A percentile compares a stretch with the other conserved stretches of the same genome.
Conservation (phyloP, 805 yeast genomes). For the Kluyveromyces dobzhanskii region DNA sequence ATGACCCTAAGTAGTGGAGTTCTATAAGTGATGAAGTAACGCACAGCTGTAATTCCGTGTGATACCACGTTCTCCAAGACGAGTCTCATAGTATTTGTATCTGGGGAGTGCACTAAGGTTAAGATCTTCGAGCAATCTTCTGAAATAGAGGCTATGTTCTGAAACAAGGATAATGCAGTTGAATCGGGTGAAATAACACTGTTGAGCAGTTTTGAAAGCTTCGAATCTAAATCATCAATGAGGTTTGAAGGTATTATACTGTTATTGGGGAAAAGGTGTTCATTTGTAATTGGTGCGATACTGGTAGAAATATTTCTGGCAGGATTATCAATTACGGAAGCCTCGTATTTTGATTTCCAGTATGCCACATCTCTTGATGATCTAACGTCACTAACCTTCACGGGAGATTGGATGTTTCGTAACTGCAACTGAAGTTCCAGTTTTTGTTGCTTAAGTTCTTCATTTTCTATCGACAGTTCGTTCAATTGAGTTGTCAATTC, state of each 20-base stretch:
- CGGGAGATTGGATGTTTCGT: slow-evolving; percentile 8
- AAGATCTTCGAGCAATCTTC: slow-evolving; percentile 15
- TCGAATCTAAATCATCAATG: slow-evolving; percentile 3
- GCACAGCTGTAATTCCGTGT: slow-evolving; percentile 65
- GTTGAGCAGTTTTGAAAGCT: slow-evolving; percentile 3
- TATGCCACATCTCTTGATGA: slow-evolving; percentile 17
- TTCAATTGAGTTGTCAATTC: slow-evolving; percentile 20
- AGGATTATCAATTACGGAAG: no score
- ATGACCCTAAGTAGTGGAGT: slow-evolving; percentile 61
- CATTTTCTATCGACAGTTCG: slow-evolving; percentile 26
- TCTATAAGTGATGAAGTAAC: slow-evolving; percentile 61
- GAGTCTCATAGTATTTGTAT: slow-evolving; percentile 34
- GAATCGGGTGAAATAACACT: neutral
- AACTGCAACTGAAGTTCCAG: slow-evolving; percentile 42
- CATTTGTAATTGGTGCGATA: slow-evolving; percentile 1
- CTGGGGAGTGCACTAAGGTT: slow-evolving; percentile 16
- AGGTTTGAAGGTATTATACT: slow-evolving; percentile 7
- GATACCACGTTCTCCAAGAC: slow-evolving; percentile 59
- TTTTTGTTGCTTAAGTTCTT: slow-evolving; percentile 30
- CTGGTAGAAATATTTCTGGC: neutral
- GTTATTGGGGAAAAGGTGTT: slow-evolving; percentile 6
- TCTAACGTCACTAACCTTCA: slow-evolving; percentile 1
- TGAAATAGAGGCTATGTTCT: slow-evolving; percentile 19
- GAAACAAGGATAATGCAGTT: slow-evolving; percentile 16
- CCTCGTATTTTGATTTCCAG: slow-evolving; percentile 5